Evolutionary conservation across 73 alveolate genomes (phyloP).

Genomic region (Tetrahymena elliotti): DNA sequence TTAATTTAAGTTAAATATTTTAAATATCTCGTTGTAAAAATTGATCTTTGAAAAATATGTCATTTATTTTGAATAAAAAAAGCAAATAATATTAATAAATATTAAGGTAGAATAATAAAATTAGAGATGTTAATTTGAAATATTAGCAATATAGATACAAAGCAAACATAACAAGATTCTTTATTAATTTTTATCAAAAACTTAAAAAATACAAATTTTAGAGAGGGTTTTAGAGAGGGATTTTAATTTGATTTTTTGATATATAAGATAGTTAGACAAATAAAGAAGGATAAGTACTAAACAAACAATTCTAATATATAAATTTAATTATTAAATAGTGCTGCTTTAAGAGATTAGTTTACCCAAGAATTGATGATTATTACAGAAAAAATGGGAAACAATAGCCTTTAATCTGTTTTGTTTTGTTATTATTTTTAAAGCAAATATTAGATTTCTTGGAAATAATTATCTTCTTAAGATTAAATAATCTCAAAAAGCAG

Average conservation of each 20-base stretch:
- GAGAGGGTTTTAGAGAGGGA: neutral
- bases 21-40: too few relatives aligned
- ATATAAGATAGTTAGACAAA: neutral
- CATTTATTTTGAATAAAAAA: too few relatives aligned
- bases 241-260: neutral
- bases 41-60: too few relatives aligned
- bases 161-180: neutral
- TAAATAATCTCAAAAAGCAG: neutral
- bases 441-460: neutral
- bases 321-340: neutral
- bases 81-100: too few relatives aligned
- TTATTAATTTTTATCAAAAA: neutral
- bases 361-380: neutral
- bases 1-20: too few relatives aligned
- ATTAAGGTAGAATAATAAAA: neutral
- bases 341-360: neutral
- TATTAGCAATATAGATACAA: too few relatives aligned
- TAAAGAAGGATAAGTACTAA: neutral
- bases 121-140: neutral
- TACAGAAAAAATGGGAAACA: neutral
- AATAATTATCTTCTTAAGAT: neutral
- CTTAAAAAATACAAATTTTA: too few relatives aligned
- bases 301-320: neutral
- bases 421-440: too few relatives aligned
- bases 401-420: neutral